Base-by-base conservation (phyloP, 768 basidiomycete genomes). In the Boletales sp. region DNA sequence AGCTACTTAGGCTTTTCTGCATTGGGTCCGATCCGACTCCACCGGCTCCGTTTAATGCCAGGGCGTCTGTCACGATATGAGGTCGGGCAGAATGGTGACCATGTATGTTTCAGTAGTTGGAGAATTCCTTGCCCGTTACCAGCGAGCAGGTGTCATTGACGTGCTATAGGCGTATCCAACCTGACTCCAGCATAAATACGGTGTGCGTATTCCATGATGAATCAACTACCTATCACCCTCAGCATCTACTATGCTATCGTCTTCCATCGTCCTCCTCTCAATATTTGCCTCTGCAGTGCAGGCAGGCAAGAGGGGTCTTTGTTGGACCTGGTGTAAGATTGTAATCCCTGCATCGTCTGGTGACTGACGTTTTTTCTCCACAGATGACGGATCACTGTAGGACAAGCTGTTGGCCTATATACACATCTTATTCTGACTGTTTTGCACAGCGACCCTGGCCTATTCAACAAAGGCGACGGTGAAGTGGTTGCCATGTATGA, bases 221-320 rank as follows among this genome's bases (percentile, higher is more conserved):
- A 31, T 5, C n/a, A 43, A 39, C 37, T 14, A 21, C 35, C 17
- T 28, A 38, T 36, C 10, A 13, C 35, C 31, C 19, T 48, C 2
- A 11, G 30, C 14, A 21, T 21, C 14, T 6, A 18, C 33, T 10
- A 68, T 69, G 65, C 33, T 65, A 14, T 39, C 42, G 18, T 55
- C 43, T 32, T 33, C 49, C 5, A n/a, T 68, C 11, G 42, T 59
- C 32, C 19, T 62, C 21, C 45, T 65, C 15, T 43, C 54, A 0
- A 15, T 56, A 8, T 67, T 66, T 33, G 31, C 53, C 2, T 32
- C 51, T 12, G 46, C 53, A 17, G 62, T 53, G 35, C 60, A 54
- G 12, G 72, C 72, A 19, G 71, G 72, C 21, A 72, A 72, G 56
- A 63, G 70, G 17, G 71, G 71, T 35, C 63, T 72, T 19, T 58